These are phyloP conservation scores for Beauveria australis DNA, from an alignment of 2,329 filamentous ascomycete genomes.

Conservation along the genomic window DNA sequence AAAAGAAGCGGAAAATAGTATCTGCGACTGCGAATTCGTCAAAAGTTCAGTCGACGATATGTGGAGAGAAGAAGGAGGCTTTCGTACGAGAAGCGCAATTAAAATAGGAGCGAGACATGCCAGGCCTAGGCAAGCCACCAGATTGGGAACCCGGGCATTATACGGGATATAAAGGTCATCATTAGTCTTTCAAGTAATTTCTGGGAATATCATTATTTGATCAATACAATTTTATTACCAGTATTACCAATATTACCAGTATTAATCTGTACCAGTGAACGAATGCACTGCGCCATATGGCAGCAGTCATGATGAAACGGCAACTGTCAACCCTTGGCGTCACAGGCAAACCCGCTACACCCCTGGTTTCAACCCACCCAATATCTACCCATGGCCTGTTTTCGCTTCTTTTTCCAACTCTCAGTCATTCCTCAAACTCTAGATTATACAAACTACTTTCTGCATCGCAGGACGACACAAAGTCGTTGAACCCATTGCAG, in stretches of 20 bases:
- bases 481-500: background rate
- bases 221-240: background rate
- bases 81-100: background rate
- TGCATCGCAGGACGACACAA: background rate
- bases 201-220: background rate
- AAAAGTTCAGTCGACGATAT: background rate
- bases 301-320: background rate
- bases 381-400: conserved; percentile 3
- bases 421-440: background rate
- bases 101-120: background rate
- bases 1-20: background rate
- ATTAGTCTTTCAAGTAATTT: background rate
- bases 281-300: background rate
- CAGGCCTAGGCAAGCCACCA: background rate
- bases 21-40: too few species aligned
- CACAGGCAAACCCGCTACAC: conserved; percentile 9
- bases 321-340: background rate
- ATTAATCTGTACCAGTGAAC: background rate
- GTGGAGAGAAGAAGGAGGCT: background rate
- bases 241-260: background rate
- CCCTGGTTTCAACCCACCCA: conserved; percentile 14
- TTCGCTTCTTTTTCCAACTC: background rate
- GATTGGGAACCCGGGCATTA: background rate
- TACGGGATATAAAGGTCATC: background rate
- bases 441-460: background rate